Conservation (phyloP, 768 basidiomycete genomes). For the Podaxis rugospora region DNA sequence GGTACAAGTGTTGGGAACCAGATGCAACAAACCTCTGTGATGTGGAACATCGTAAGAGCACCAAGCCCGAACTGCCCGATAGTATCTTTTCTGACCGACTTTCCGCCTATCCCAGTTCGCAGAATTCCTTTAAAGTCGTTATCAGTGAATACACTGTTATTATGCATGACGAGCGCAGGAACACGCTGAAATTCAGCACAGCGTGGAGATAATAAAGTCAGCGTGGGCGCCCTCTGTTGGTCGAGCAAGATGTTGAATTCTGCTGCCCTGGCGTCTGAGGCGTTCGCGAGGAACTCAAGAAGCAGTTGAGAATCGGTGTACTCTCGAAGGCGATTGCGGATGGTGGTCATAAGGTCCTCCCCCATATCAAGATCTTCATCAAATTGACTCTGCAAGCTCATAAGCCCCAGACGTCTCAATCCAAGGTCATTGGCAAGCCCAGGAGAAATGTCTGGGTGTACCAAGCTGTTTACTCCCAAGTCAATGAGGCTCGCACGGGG, state of each 20-base stretch:
- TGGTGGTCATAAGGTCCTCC: conserved; percentile 36
- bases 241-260: conserved; percentile 39
- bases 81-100: conserved; percentile 28
- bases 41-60: conserved; percentile 47
- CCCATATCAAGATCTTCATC: conserved; percentile 35
- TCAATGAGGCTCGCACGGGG: conserved; percentile 21
- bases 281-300: conserved; percentile 52
- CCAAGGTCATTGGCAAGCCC: conserved; percentile 24
- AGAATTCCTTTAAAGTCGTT: conserved; percentile 45
- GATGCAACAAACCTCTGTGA: conserved; percentile 36
- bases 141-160: conserved; percentile 35
- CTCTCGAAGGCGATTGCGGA: conserved; percentile 34
- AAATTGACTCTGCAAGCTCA: conserved; percentile 22
- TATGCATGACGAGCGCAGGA: conserved; percentile 41
- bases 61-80: conserved; percentile 53
- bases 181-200: conserved; percentile 29
- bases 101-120: conserved; percentile 40
- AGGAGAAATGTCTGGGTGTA: conserved; percentile 28
- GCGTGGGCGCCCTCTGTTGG: conserved; percentile 12
- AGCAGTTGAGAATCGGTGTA: conserved; percentile 40
- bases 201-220: conserved; percentile 26
- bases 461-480: conserved; percentile 17
- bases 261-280: conserved; percentile 43
- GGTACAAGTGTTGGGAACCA: not conserved
- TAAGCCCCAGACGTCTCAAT: conserved; percentile 30